Conservation (phyloP, 305 asterid genomes). For the Lippia alba region DNA sequence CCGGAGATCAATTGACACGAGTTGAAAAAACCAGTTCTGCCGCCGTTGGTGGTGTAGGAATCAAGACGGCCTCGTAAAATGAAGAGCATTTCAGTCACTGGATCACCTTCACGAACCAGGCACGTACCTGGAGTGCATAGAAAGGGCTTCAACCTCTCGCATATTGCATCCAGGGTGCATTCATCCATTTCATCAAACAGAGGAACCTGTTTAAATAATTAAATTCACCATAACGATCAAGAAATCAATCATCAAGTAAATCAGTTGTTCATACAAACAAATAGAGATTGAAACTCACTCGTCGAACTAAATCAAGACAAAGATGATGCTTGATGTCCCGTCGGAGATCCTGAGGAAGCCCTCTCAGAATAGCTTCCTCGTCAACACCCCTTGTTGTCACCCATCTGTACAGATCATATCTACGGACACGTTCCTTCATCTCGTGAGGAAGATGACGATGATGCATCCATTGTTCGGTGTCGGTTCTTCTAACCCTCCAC, state of each 20-base stretch:
- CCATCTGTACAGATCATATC: slow-evolving; percentile 58
- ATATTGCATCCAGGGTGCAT: slow-evolving; percentile 62
- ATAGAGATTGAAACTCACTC: slow-evolving; percentile 42
- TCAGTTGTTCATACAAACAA: neutral
- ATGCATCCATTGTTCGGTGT: slow-evolving; percentile 72
- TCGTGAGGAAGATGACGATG: slow-evolving; percentile 63
- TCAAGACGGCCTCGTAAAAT: slow-evolving; percentile 68
- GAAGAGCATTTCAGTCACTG: slow-evolving; percentile 64
- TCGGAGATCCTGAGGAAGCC: slow-evolving; percentile 62
- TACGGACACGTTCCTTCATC: slow-evolving; percentile 58
- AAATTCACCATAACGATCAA: neutral
- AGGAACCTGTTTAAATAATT: slow-evolving; percentile 56
- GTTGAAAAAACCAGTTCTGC: slow-evolving; percentile 62
- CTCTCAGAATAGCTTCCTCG: slow-evolving; percentile 52
- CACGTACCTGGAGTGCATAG: slow-evolving; percentile 52
- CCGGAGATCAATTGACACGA: slow-evolving; percentile 57
- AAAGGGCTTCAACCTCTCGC: slow-evolving; percentile 60
- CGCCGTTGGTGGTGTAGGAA: slow-evolving; percentile 69
- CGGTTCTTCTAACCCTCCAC: slow-evolving; percentile 64
- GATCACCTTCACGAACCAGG: slow-evolving; percentile 66
- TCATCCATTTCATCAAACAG: slow-evolving; percentile 65
- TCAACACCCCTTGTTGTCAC: slow-evolving; percentile 66
- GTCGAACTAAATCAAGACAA: slow-evolving; percentile 67
- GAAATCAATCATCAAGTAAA: neutral
- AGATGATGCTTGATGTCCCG: slow-evolving; percentile 67